Conservation (phyloP, 805 yeast genomes). For the Candida golubevii region DNA sequence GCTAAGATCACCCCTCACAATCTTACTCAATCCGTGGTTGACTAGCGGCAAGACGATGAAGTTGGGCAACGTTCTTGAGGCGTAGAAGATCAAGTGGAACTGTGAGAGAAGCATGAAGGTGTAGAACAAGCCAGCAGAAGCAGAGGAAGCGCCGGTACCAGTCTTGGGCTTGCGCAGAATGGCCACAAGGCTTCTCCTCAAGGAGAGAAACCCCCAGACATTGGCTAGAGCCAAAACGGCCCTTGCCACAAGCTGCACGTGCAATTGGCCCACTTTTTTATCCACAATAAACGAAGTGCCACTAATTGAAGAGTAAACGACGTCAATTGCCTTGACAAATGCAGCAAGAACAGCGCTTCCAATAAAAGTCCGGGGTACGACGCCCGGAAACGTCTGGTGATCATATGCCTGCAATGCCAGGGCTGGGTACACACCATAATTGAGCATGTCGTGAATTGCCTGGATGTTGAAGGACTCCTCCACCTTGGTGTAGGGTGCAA, state of each 20-base stretch:
- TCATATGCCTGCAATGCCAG: slow-evolving; percentile 50
- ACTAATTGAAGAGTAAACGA: slow-evolving; percentile 9
- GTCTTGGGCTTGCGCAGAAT: slow-evolving; percentile 14
- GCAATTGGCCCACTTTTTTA: slow-evolving; percentile 29
- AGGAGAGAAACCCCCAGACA: slow-evolving; percentile 44
- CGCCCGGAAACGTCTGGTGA: slow-evolving; percentile 80
- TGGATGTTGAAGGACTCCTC: slow-evolving; percentile 92
- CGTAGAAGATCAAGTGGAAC: slow-evolving; percentile 76
- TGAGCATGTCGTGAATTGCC: slow-evolving; percentile 77
- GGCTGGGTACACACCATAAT: slow-evolving; percentile 48
- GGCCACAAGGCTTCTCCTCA: slow-evolving; percentile 38
- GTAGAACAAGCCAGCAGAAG: slow-evolving; percentile 51
- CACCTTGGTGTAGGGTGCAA: slow-evolving; percentile 84
- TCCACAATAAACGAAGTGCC: slow-evolving; percentile 12
- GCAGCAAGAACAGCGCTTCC: slow-evolving; percentile 59
- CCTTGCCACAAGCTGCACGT: slow-evolving; percentile 54
- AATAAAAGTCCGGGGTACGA: slow-evolving; percentile 78
- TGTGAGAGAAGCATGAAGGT: slow-evolving; percentile 57
- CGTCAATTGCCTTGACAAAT: slow-evolving; percentile 36
- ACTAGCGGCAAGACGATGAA: slow-evolving; percentile 76
- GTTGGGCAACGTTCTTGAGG: slow-evolving; percentile 87
- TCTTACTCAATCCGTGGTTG: slow-evolving; percentile 47
- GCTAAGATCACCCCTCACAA: slow-evolving; percentile 46
- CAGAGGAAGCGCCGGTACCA: slow-evolving; percentile 1
- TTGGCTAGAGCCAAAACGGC: slow-evolving; percentile 61